These are phyloP conservation scores for Vitis hybrid DNA, from an alignment of 177 flowering plant species.

Conservation along the genomic window DNA sequence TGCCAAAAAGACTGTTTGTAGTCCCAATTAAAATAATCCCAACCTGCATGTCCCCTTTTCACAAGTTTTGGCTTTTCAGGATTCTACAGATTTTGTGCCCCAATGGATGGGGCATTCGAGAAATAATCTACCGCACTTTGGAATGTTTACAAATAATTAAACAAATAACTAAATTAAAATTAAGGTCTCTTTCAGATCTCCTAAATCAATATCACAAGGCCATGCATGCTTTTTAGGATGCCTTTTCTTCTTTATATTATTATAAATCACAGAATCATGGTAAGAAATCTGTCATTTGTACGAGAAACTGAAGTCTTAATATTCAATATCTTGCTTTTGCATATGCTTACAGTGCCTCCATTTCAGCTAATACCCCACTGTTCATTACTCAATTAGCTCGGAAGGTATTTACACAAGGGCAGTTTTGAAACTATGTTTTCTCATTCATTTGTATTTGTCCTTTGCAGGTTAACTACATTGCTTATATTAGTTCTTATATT, in stretches of 20 bases:
- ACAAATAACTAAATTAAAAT: slow-evolving; percentile 10
- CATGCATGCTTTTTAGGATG: slow-evolving; percentile 13
- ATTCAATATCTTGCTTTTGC: neutral
- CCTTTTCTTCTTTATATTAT: slow-evolving; percentile 1
- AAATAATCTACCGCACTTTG: slow-evolving; percentile 6
- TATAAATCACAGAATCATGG: neutral
- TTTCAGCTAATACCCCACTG: slow-evolving; percentile 5
- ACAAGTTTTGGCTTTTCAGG: slow-evolving; percentile 10
- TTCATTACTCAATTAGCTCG: slow-evolving; percentile 6
- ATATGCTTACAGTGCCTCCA: neutral
- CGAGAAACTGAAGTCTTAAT: neutral
- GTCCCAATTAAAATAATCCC: neutral
- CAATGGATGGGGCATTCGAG: slow-evolving; percentile 11
- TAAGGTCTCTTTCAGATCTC: slow-evolving; percentile 18
- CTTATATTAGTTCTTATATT: neutral
- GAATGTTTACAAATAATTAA: slow-evolving; percentile 1
- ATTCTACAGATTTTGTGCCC: slow-evolving; percentile 23
- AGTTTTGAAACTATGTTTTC: slow-evolving; percentile 1
- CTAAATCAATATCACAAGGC: slow-evolving; percentile 9
- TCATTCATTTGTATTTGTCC: neutral
- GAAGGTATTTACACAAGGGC: slow-evolving; percentile 11
- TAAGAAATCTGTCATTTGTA: neutral
- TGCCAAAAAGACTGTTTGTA: slow-evolving; percentile 5
- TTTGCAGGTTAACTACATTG: slow-evolving; percentile 22
- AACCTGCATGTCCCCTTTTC: slow-evolving; percentile 9